phyloP scores from a whole-genome alignment of 371 early-diverging fungal species.

The Parasitella parasitica region DNA sequence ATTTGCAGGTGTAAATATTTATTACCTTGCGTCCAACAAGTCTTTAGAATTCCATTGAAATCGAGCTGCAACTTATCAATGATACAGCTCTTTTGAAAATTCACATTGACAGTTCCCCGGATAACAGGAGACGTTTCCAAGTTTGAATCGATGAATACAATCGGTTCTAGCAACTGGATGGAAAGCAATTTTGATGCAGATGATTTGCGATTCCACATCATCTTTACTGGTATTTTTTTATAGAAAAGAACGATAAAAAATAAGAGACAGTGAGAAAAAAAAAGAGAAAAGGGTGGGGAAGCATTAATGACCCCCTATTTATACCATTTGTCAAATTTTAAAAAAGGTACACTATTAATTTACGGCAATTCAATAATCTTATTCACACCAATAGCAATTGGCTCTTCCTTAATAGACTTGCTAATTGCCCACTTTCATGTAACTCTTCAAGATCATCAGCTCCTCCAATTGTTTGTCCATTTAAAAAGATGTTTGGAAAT shows the following conservation, averaged over 20 bases:
- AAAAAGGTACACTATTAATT: slow-evolving; percentile 1
- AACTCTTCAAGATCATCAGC: slow-evolving; percentile 28
- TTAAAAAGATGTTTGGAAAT: slow-evolving; percentile 38
- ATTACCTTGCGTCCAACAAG: slow-evolving; percentile 11
- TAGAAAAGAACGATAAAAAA: not conserved
- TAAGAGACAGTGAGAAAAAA: not conserved
- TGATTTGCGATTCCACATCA: slow-evolving; percentile 14
- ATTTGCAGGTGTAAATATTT: not conserved
- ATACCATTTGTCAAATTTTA: not conserved
- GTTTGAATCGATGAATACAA: slow-evolving; percentile 19
- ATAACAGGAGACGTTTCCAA: slow-evolving; percentile 22
- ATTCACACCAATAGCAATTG: slow-evolving; percentile 1
- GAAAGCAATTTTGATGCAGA: slow-evolving; percentile 1
- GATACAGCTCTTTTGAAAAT: not conserved
- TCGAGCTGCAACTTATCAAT: slow-evolving; percentile 3
- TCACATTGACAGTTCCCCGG: slow-evolving; percentile 16
- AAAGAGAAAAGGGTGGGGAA: not conserved
- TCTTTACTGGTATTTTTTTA: not conserved
- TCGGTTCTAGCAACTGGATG: slow-evolving; percentile 27
- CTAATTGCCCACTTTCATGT: slow-evolving; percentile 26
- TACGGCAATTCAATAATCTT: not conserved
- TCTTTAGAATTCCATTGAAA: slow-evolving; percentile 10
- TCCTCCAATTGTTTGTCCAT: slow-evolving; percentile 31
- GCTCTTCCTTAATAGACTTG: slow-evolving; percentile 6
- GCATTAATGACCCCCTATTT: not conserved